phyloP scores from a whole-genome alignment of 192 early-diverging fungal species.

The Phycomyces nitens region DNA sequence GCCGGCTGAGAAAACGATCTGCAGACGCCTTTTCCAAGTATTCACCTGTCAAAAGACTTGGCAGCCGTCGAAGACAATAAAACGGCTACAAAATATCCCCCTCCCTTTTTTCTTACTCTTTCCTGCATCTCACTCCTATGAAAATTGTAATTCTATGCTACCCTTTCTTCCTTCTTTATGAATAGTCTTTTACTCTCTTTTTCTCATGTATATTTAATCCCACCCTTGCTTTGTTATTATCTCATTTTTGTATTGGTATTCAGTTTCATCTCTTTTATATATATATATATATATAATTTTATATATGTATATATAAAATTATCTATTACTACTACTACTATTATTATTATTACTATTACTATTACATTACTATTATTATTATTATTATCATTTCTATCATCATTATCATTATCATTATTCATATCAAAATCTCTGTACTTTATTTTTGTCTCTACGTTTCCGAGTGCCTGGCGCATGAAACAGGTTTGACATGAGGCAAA shows the following conservation, averaged over 20 bases:
- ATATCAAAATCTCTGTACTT: too few species aligned
- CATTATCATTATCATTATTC: too few species aligned
- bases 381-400: too few species aligned
- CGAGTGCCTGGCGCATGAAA: too few species aligned
- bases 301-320: neutral
- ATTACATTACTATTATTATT: too few species aligned
- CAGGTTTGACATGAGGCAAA: too few species aligned
- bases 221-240: neutral
- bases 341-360: too few species aligned
- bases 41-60: neutral
- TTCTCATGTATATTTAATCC: constrained; percentile 2
- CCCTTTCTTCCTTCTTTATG: neutral
- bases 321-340: too few species aligned
- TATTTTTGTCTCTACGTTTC: too few species aligned
- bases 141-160: neutral
- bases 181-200: neutral
- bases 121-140: neutral
- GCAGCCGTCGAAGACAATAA: neutral
- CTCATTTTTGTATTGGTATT: neutral
- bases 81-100: too few species aligned
- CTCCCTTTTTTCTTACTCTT: neutral
- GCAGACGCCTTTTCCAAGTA: neutral
- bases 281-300: neutral
- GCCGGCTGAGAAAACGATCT: constrained; percentile 12
- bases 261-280: neutral